Conservation (phyloP, 352 stramenopile genomes). For the Pythium utonaiense region DNA sequence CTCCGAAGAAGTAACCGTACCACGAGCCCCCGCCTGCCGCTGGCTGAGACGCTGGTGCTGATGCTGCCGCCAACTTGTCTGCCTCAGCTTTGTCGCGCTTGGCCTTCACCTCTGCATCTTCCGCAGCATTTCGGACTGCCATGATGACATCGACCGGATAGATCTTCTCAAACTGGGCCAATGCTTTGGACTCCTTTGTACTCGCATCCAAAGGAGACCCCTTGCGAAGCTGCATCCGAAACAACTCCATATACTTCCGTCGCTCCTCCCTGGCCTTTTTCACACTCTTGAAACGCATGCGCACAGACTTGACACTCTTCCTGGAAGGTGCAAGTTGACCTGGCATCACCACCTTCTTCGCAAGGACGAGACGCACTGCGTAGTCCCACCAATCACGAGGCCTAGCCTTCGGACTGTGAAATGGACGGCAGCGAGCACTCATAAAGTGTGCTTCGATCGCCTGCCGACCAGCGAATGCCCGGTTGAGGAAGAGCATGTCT, state of each 20-base stretch:
- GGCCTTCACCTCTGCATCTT: constrained; percentile 44
- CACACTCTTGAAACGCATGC: constrained; percentile 56
- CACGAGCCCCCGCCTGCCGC: constrained; percentile 39
- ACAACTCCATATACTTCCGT: constrained; percentile 55
- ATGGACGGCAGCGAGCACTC: constrained; percentile 47
- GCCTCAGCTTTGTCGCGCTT: constrained; percentile 25
- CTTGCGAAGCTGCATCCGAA: constrained; percentile 47
- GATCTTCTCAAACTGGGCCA: constrained; percentile 48
- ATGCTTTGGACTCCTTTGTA: constrained; percentile 40
- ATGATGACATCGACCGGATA: constrained; percentile 75
- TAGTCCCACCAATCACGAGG: constrained; percentile 82
- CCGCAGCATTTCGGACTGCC: constrained; percentile 48
- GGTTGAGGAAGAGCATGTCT: constrained; percentile 70
- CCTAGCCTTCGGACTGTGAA: constrained; percentile 34
- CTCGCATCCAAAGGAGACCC: constrained; percentile 30
- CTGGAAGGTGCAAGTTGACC: neutral
- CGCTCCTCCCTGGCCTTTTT: constrained; percentile 51
- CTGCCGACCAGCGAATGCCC: constrained; percentile 53
- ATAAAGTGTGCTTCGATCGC: constrained; percentile 71
- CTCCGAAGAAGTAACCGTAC: constrained; percentile 83
- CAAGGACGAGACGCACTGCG: constrained; percentile 40
- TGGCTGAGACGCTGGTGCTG: constrained; percentile 17
- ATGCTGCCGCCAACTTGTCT: constrained; percentile 24
- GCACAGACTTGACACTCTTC: constrained; percentile 18
- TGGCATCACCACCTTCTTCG: constrained; percentile 23